Evolutionary conservation across 176 grass and related monocot species (phyloP).

Genomic region (Carex scoparia): DNA sequence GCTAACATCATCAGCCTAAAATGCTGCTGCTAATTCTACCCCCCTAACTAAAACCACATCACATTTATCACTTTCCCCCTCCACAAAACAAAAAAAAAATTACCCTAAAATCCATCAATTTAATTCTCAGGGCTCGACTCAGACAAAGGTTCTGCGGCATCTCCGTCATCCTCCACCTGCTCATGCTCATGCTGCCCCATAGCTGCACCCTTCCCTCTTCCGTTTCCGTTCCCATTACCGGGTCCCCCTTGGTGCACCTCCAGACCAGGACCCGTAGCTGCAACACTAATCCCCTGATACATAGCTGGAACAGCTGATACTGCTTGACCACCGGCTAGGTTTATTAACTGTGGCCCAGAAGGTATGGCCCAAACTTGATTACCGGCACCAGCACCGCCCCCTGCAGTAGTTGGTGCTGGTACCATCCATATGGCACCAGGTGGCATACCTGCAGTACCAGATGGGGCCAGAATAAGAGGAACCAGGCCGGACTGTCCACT

Average conservation of each 20-base stretch:
- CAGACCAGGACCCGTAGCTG: neutral
- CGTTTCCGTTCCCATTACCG: constrained; percentile 2
- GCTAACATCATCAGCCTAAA: constrained; percentile 8
- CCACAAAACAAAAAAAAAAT: constrained; percentile 11
- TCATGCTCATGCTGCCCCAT: constrained; percentile 8
- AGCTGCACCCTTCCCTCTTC: constrained; percentile 26
- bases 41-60: constrained; percentile 15
- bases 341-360: constrained; percentile 43
- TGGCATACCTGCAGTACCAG: constrained; percentile 11
- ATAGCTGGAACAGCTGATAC: constrained; percentile 10
- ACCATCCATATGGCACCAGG: constrained; percentile 77
- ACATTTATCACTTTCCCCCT: constrained; percentile 15
- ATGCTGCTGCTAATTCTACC: neutral
- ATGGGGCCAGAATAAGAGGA: constrained; percentile 43
- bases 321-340: constrained; percentile 44
- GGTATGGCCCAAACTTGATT: constrained; percentile 50
- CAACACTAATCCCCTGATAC: constrained; percentile 28
- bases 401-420: constrained; percentile 24
- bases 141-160: constrained; percentile 41
- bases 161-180: constrained; percentile 19
- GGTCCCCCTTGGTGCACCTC: constrained; percentile 4
- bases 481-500: constrained; percentile 36
- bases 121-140: constrained; percentile 46
- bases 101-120: constrained; percentile 20
- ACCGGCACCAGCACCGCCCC: neutral